A percentile compares a stretch with the other conserved stretches of the same genome.
Conservation (phyloP, 2,329 filamentous ascomycete genomes). For the Penicillium freii region DNA sequence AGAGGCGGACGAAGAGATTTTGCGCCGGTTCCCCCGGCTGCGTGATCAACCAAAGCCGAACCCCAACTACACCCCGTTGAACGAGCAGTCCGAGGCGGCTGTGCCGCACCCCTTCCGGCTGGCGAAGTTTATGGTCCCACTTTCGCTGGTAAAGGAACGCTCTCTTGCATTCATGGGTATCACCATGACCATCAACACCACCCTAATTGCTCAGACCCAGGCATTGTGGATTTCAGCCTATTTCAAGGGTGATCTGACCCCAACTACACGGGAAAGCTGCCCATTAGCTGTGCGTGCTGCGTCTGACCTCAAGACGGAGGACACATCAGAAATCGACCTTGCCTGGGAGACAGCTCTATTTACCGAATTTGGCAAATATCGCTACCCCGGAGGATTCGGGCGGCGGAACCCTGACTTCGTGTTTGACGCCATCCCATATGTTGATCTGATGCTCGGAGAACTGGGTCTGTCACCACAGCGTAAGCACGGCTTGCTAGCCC, state of each 20-base stretch:
- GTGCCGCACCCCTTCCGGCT: constrained; percentile 50
- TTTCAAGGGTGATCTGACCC: constrained; percentile 54
- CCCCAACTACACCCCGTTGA: constrained; percentile 28
- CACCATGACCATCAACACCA: constrained; percentile 47
- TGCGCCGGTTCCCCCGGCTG: constrained; percentile 52
- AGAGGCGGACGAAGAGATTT: constrained; percentile 52
- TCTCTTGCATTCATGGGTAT: constrained; percentile 52
- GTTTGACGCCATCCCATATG: constrained; percentile 72
- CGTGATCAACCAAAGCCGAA: constrained; percentile 40
- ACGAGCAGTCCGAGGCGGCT: constrained; percentile 34
- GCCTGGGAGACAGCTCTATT: constrained; percentile 60
- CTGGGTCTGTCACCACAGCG: constrained; percentile 55
- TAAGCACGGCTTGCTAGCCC: constrained; percentile 34
- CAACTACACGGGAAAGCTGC: constrained; percentile 26
- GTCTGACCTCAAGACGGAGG: constrained; percentile 15
- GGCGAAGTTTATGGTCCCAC: constrained; percentile 48
- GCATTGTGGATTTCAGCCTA: constrained; percentile 66
- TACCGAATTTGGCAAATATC: constrained; percentile 67
- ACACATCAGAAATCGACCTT: constrained; percentile 34
- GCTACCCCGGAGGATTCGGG: constrained; percentile 63
- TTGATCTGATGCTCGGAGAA: constrained; percentile 67
- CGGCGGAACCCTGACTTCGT: constrained; percentile 60
- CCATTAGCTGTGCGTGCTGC: constrained; percentile 16
- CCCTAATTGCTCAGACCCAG: constrained; percentile 47
- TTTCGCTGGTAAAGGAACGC: constrained; percentile 40